Percentiles rank a stretch among this genome's conserved stretches.
phyloP scores from a whole-genome alignment of 2,329 filamentous ascomycete genomes.

The Xylariaceae sp. region DNA sequence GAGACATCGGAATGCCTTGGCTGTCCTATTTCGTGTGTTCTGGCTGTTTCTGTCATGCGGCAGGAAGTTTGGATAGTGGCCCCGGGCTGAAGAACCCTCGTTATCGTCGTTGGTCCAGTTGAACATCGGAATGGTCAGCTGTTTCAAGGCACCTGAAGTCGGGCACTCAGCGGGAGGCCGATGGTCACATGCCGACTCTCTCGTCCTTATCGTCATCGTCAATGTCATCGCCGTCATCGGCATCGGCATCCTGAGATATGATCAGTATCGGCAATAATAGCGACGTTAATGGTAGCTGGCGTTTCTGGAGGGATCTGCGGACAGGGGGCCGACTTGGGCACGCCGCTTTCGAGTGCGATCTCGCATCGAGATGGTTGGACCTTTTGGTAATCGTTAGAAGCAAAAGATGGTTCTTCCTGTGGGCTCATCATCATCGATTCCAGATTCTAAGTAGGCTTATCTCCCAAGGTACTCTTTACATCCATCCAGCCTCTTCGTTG shows the following conservation, averaged over 20 bases:
- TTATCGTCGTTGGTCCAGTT: neutral
- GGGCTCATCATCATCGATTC: conserved; percentile 7
- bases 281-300: neutral
- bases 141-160: neutral
- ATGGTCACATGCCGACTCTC: neutral
- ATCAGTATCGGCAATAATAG: neutral
- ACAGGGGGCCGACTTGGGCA: neutral
- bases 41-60: neutral
- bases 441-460: conserved; percentile 1
- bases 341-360: conserved; percentile 1
- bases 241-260: neutral
- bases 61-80: neutral
- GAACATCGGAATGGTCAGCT: conserved; percentile 9
- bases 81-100: too few relatives aligned
- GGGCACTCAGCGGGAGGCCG: neutral
- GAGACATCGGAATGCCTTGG: too few relatives aligned
- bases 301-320: conserved; percentile 1
- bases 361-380: conserved; percentile 3
- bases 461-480: neutral
- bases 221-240: neutral
- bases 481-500: conserved; percentile 7
- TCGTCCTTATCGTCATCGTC: neutral
- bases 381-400: conserved; percentile 7
- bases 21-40: too few relatives aligned
- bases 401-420: conserved; percentile 8